Conservation (phyloP, 2,329 filamentous ascomycete species). For the Fusarium buxicola region DNA sequence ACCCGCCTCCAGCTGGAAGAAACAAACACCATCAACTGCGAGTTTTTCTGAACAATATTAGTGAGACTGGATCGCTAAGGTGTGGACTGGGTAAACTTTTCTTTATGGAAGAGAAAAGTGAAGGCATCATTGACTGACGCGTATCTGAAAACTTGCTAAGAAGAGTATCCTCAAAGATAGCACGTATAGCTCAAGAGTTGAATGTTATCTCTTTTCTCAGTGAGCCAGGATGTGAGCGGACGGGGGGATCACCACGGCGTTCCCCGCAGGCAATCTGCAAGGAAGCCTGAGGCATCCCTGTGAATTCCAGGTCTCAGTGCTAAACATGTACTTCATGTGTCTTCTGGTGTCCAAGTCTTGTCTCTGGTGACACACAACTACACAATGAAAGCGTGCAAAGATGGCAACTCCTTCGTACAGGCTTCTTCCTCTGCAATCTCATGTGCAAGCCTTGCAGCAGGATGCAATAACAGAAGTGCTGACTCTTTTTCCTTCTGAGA, state of each 20-base stretch:
- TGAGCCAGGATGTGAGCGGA: conserved; percentile 24
- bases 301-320: conserved; percentile 25
- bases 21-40: too few relatives aligned
- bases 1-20: too few relatives aligned
- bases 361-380: conserved; percentile 31
- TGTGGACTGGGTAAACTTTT: too few relatives aligned
- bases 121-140: neutral
- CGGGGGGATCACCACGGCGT: conserved; percentile 39
- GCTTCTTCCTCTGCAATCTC: conserved; percentile 39
- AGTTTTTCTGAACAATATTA: too few relatives aligned
- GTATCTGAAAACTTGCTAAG: conserved; percentile 17
- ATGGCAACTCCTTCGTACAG: conserved; percentile 44
- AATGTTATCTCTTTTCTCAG: conserved; percentile 38
- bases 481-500: conserved; percentile 42
- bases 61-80: too few relatives aligned
- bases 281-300: conserved; percentile 41
- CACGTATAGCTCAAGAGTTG: conserved; percentile 9
- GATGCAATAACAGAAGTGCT: conserved; percentile 43
- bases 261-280: conserved; percentile 39
- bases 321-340: conserved; percentile 23
- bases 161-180: conserved; percentile 27
- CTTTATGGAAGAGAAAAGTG: neutral
- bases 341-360: conserved; percentile 17
- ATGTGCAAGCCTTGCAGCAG: conserved; percentile 41
- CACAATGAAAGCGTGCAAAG: conserved; percentile 33